Conservation (phyloP, 75 land plant species). For the Cryptomeria japonica region DNA sequence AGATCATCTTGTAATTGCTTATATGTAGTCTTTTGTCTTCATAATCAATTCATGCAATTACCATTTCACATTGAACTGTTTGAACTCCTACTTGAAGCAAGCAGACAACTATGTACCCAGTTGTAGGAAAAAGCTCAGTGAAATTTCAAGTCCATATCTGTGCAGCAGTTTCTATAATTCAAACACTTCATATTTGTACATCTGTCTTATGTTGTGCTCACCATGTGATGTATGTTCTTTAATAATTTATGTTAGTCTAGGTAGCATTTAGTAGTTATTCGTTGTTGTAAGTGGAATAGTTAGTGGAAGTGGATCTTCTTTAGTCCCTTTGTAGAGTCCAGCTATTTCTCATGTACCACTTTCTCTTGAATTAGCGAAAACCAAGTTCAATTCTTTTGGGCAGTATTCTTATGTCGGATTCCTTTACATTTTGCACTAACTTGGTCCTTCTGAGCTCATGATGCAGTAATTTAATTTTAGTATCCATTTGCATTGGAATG, state of each 20-base stretch:
- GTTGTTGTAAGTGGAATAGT: neutral
- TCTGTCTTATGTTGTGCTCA: neutral
- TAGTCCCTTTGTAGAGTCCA: neutral
- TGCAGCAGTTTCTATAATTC: neutral
- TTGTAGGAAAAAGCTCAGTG: neutral
- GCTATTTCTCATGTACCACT: neutral
- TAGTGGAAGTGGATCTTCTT: neutral
- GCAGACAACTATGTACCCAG: neutral
- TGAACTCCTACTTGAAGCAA: neutral
- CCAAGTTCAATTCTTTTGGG: neutral
- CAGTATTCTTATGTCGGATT: neutral
- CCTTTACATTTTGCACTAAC: neutral
- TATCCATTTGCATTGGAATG: neutral
- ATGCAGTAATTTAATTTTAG: neutral
- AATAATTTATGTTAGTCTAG: neutral
- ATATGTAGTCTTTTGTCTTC: too few species aligned
- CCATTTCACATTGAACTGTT: too few species aligned
- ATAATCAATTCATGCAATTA: too few species aligned
- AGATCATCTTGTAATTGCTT: too few species aligned
- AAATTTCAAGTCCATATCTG: neutral
- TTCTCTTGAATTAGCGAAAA: neutral
- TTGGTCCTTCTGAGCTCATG: conserved; percentile 3
- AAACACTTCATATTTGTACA: neutral
- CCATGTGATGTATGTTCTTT: neutral
- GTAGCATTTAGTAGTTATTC: neutral